Conservation (phyloP, 2,329 filamentous ascomycete species). For the Didymella pomorum region DNA sequence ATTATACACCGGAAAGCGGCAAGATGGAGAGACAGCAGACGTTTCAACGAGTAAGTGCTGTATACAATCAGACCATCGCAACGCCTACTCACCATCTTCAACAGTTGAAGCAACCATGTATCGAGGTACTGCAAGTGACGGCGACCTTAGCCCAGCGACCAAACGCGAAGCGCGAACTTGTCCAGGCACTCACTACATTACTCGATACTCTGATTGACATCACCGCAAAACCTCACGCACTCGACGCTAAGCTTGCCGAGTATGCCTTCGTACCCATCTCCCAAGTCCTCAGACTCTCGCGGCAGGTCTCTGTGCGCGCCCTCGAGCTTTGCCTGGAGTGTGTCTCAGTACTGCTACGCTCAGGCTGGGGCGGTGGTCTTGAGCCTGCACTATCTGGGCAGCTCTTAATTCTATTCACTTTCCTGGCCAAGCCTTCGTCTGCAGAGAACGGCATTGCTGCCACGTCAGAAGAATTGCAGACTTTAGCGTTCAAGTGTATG, state of each 20-base stretch:
- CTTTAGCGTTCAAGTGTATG: slow-evolving; percentile 75
- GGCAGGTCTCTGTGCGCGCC: slow-evolving; percentile 73
- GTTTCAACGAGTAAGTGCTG: slow-evolving; percentile 49
- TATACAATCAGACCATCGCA: background rate
- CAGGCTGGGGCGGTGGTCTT: slow-evolving; percentile 81
- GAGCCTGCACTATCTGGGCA: slow-evolving; percentile 79
- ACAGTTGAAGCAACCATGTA: slow-evolving; percentile 66
- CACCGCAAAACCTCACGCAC: slow-evolving; percentile 44
- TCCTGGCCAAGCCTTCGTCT: slow-evolving; percentile 77
- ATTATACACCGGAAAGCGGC: slow-evolving; percentile 4
- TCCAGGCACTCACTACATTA: slow-evolving; percentile 57
- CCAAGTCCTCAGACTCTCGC: slow-evolving; percentile 80
- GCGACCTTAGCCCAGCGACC: slow-evolving; percentile 59
- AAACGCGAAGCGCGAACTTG: slow-evolving; percentile 56
- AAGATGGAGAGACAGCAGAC: slow-evolving; percentile 50
- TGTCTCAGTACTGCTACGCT: slow-evolving; percentile 73
- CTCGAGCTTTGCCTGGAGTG: slow-evolving; percentile 81
- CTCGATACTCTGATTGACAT: slow-evolving; percentile 51
- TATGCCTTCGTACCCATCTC: slow-evolving; percentile 95
- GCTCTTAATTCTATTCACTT: slow-evolving; percentile 82
- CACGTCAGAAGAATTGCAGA: slow-evolving; percentile 75
- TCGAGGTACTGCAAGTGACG: slow-evolving; percentile 64
- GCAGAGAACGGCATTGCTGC: slow-evolving; percentile 57
- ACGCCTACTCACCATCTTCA: slow-evolving; percentile 16
- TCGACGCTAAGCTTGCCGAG: slow-evolving; percentile 87